Base-by-base conservation (phyloP, 2,329 filamentous ascomycete genomes). In the Aspergillus ruber region DNA sequence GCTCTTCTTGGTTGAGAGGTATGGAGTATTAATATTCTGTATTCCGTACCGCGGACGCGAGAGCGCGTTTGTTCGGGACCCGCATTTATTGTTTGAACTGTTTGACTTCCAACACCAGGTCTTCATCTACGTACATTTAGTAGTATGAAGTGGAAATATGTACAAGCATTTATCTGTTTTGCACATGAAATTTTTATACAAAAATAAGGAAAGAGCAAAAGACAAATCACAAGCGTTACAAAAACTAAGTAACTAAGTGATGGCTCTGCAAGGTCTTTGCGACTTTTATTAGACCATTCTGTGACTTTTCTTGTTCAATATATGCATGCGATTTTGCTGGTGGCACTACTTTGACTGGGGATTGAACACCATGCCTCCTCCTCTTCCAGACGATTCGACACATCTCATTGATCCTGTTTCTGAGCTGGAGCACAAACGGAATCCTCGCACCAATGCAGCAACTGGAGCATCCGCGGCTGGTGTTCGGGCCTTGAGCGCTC, bases 401-500 rank as follows among this genome's bases (percentile, higher is more conserved):
- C 53, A 53, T 38, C 45, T 50, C 18, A 50, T 54, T 47, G 51
- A 51, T 33, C 25, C 29, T 27, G 25, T 23, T 42, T 33, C 46
- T 38, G 56, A 54, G 33, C 12, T 33, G 8, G 55, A 59, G 40
- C 45, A 61, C 33, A 61, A 60, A 42, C 63, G 65, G 51, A 76
- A 77, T 47, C 74, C 74, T 50, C 78, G 79, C 54, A 78, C 74
- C 49, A 79, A 81, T 74, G 78, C 81, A 12, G 77, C 79, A 10
- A 84, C 81, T 13, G 90, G 87, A 42, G 86, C 88, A n/a, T 90
- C 88, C 18, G 90, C 90, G 4, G 90, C 90, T 18, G 82, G 88
- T 36, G 86, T 90, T 53, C 85, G 90, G 42, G 90, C 90, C 23
- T 68, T 95, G 53, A 90, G 85, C 58, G 86, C 88, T 6, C 86